A percentile compares a stretch with the other conserved stretches of the same genome.
Evolutionary conservation across 345 rosid genomes (phyloP).

Genomic region (Turritis glabra): DNA sequence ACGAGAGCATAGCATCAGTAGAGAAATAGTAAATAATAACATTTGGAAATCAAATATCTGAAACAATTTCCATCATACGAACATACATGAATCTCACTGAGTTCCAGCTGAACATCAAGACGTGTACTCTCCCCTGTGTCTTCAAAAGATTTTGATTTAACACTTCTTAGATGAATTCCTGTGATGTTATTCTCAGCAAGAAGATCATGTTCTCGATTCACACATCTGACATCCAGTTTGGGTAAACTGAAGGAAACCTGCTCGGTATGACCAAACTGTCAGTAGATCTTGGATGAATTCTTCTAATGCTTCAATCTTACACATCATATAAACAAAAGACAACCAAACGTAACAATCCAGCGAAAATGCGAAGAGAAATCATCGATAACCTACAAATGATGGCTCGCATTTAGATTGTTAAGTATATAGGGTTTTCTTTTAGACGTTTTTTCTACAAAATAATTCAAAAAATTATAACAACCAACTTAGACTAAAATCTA

Average conservation of each 20-base stretch:
- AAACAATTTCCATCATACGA: conserved; percentile 34
- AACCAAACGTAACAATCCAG: not conserved
- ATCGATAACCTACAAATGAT: not conserved
- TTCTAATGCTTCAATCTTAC: not conserved
- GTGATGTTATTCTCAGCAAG: conserved; percentile 72
- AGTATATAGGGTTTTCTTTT: not conserved
- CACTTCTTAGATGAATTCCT: conserved; percentile 74
- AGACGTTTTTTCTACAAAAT: not conserved
- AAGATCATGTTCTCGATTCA: conserved; percentile 67
- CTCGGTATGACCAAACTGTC: conserved; percentile 24
- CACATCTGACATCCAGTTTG: conserved; percentile 77
- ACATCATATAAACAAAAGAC: not conserved
- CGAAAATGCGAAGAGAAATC: not conserved
- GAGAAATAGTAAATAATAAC: conserved; percentile 14
- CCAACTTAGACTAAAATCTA: not conserved
- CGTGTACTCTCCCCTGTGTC: conserved; percentile 94
- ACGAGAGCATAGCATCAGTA: conserved; percentile 33
- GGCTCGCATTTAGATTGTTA: not conserved
- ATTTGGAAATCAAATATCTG: conserved; percentile 20
- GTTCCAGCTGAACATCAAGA: conserved; percentile 85
- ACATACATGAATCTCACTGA: conserved; percentile 93
- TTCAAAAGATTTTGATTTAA: conserved; percentile 70
- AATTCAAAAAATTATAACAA: not conserved
- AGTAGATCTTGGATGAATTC: not conserved
- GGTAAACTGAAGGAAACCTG: conserved; percentile 81